Percentiles rank a stretch among this genome's conserved stretches.
These are phyloP conservation scores for Teunomyces atbi DNA, from an alignment of 805 yeast genomes.

Conservation along the genomic window DNA sequence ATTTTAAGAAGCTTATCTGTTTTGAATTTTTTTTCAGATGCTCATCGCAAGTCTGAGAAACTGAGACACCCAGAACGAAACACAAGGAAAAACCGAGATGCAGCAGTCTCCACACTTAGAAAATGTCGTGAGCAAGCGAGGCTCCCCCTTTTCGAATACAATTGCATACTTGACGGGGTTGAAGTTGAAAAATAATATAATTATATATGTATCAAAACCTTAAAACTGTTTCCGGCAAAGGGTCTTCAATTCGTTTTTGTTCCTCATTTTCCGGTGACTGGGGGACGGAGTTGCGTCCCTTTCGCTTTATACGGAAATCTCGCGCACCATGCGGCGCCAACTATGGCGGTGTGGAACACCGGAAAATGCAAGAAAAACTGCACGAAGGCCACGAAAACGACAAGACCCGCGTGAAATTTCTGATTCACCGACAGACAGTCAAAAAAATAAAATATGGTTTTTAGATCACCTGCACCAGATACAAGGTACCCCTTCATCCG, in stretches of 20 bases:
- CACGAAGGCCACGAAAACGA: not conserved
- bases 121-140: not conserved
- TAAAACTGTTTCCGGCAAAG: not conserved
- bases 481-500: not conserved
- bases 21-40: conserved; percentile 2
- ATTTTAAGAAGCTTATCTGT: conserved; percentile 26
- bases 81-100: not conserved
- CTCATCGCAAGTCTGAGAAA: conserved; percentile 1
- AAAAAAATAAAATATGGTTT: not conserved
- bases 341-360: not conserved
- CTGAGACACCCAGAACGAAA: not conserved
- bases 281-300: not conserved
- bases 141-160: not conserved
- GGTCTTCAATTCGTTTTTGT: not conserved
- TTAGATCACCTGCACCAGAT: conserved; percentile 1
- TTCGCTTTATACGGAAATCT: not conserved
- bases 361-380: not conserved
- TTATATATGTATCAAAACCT: not conserved
- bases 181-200: not conserved
- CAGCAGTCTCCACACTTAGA: not conserved
- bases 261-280: not conserved
- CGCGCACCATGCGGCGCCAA: not conserved
- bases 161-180: not conserved
- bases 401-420: not conserved
- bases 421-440: too few species aligned